Conservation (phyloP, 345 rosid genomes). For the Heritiera fomes region DNA sequence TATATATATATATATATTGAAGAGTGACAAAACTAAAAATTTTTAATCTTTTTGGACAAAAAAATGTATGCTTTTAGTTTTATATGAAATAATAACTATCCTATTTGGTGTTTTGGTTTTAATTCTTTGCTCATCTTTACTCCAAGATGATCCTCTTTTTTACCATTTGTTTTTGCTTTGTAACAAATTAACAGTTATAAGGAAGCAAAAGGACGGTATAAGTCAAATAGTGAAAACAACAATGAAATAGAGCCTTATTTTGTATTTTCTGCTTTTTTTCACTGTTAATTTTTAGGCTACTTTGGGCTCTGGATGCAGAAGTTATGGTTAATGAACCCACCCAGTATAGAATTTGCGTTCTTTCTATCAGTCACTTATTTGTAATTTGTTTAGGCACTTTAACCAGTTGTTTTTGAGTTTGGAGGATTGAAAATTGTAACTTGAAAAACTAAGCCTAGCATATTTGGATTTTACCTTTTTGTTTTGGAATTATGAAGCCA, state of each 20-base stretch:
- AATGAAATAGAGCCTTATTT: background rate
- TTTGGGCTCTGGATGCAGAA: background rate
- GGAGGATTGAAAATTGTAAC: conserved; percentile 3
- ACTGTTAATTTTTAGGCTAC: background rate
- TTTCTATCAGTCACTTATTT: background rate
- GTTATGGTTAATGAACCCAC: background rate
- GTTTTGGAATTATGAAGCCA: background rate
- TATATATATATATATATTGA: background rate
- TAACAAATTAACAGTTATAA: background rate
- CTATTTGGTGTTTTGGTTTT: background rate
- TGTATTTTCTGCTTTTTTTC: background rate
- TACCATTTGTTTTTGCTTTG: background rate
- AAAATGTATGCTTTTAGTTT: background rate
- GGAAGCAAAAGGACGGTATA: background rate
- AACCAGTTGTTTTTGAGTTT: background rate
- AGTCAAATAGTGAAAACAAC: background rate
- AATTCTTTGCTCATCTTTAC: background rate
- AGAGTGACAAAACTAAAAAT: background rate
- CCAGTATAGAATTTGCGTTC: background rate
- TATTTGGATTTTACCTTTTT: background rate
- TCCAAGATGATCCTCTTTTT: background rate
- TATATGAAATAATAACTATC: background rate
- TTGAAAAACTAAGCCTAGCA: background rate
- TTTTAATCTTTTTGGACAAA: background rate
- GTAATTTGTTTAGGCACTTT: background rate